Conservation (phyloP, 192 early-diverging fungal species). For the Podila horticola region DNA sequence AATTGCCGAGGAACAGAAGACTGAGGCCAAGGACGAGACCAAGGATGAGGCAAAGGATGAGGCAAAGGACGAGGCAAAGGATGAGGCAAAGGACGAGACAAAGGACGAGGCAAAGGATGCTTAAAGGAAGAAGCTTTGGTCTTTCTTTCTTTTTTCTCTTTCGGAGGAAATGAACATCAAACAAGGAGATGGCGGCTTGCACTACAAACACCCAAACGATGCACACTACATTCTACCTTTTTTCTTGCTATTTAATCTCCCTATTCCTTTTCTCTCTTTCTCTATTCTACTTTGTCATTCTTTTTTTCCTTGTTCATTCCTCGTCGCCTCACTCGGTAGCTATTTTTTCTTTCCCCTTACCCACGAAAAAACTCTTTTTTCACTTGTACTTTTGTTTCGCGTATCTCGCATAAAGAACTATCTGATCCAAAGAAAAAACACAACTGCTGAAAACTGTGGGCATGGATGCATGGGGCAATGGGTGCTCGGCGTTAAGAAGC, state of each 20-base stretch:
- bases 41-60: neutral
- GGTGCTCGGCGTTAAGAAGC: too few relatives aligned
- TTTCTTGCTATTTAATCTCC: conserved; percentile 2
- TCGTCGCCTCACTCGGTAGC: too few relatives aligned
- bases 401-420: too few relatives aligned
- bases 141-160: too few relatives aligned
- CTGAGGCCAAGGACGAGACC: neutral
- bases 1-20: neutral
- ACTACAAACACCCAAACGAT: neutral
- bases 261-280: neutral
- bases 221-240: neutral
- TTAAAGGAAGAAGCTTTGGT: neutral
- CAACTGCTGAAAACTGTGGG: too few relatives aligned
- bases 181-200: neutral
- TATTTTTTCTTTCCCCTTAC: too few relatives aligned
- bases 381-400: too few relatives aligned
- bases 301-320: too few relatives aligned
- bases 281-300: too few relatives aligned
- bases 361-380: too few relatives aligned
- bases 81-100: neutral
- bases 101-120: neutral
- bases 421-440: too few relatives aligned
- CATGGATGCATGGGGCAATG: too few relatives aligned
- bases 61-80: neutral
- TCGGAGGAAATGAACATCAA: neutral